Evolutionary conservation across 495 filamentous ascomycete genomes (phyloP).

Genomic region (Penicillium waksmanii): DNA sequence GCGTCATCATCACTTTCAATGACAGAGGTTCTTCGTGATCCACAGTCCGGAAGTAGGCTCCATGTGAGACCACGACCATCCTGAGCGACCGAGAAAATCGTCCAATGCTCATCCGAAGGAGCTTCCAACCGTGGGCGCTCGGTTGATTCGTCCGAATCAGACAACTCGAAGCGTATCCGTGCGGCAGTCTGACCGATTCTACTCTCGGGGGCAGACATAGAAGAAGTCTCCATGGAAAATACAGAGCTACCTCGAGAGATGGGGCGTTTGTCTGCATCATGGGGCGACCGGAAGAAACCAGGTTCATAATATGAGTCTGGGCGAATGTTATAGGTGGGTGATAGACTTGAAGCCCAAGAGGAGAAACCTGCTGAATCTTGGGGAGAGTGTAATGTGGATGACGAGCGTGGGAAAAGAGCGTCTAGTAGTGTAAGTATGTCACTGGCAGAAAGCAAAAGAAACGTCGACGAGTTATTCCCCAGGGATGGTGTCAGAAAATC

Average conservation of each 20-base stretch:
- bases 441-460: conserved; percentile 45
- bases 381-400: conserved; percentile 30
- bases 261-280: conserved; percentile 20
- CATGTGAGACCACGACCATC: conserved; percentile 70
- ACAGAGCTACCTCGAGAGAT: conserved; percentile 28
- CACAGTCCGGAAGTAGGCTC: conserved; percentile 58
- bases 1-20: conserved; percentile 57
- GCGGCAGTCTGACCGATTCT: conserved; percentile 39
- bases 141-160: conserved; percentile 41
- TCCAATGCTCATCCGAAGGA: conserved; percentile 49
- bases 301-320: conserved; percentile 28
- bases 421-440: conserved; percentile 47
- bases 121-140: conserved; percentile 40
- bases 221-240: conserved; percentile 35
- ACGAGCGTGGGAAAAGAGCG: conserved; percentile 42
- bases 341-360: conserved; percentile 17
- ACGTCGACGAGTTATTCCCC: conserved; percentile 33
- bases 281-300: conserved; percentile 33
- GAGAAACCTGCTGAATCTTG: conserved; percentile 23
- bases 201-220: conserved; percentile 29
- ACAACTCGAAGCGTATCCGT: conserved; percentile 50
- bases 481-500: conserved; percentile 10
- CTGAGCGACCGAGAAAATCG: conserved; percentile 72
- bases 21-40: conserved; percentile 13
- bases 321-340: conserved; percentile 13